Base-by-base conservation (phyloP, 2,329 filamentous ascomycete genomes). In the Orbilia blumenaviensis region DNA sequence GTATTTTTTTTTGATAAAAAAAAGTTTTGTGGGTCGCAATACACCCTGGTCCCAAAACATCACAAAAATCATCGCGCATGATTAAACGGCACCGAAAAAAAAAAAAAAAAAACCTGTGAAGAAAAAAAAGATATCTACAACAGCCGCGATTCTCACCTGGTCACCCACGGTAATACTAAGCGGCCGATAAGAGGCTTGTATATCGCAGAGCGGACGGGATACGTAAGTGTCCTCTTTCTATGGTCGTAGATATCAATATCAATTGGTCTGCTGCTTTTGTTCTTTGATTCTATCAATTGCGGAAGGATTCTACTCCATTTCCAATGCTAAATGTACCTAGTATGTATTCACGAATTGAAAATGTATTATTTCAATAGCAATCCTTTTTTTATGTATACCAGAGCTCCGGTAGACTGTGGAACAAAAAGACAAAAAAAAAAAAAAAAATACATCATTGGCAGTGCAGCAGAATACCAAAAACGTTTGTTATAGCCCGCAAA, bases 91-190 rank as follows among this genome's bases (percentile, higher is more conserved):
- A 3, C 3, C 41, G 1, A 44, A 23, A 44, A 16, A 7, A 8
- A 14, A 56, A 56, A 56, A 21, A 36, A 32, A n/a, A 38, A 42
- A 48, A 46, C n/a, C 36, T n/a, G 12, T 3, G 12, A 6, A 8
- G 29, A 52, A 41, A 66, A 29, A 66, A 38, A 66, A 16, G 48
- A 21, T 34, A 68, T 68, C 64, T 68, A 58, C 64, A 50, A 58
- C 64, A 58, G 9, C 4, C 50, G 16, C 32, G 44, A 64, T 64
- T 64, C 61, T 21, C 61, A 41, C 21, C 44, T 64, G 18, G 61
- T 64, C 61, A 64, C 73, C 52, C 38, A 74, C 73, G 46, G 50
- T 60, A 77, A 32, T 77, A 77, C 73, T 77, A 42, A 21, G 38
- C 44, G 48, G 16, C 29, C 74, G 74, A 74, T 75, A 68, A 36